Evolutionary conservation across 176 grass and related monocot genomes (phyloP), one percentile per base, ranked within the genome.

Genomic region (Miscanthus lutarioriparius): DNA sequence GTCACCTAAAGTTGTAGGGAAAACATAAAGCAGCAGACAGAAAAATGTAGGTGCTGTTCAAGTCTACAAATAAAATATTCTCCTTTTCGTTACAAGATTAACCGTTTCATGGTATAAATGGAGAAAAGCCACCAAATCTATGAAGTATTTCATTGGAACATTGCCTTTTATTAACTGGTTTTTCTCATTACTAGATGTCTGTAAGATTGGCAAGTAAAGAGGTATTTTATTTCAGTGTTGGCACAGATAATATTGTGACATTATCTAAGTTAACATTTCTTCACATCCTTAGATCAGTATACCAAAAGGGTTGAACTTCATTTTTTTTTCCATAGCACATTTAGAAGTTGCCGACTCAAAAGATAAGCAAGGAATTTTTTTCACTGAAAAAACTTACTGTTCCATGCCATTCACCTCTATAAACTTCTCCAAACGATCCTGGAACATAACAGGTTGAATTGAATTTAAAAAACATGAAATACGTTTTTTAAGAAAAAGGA

Each of bases 401-500:
- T 91, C 97, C 97, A 88, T 96, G 93, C 97, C 93, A 99, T 81
- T 99, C 97, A 82, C 97, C 97, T 83, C 87, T 93, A 83, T 99
- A 99, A 65, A 96, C 97, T 83, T 99, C 97, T 80, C 97, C 97
- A 86, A 99, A 99, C 1, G 97, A 99, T 79, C 97, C 97, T 99
- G 85, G 19, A 75, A 76, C 39, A 89, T 8, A 70, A 35, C 63
- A 76, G 23, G 64, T 76, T 75, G 64, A 32, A 72, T 70, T 40
- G 9, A 39, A 30, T 53, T 64, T 67, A 39, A 22, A 61, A 44
- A 32, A 49, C 62, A 49, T 38, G 3, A 45, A 72, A 47, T n/a
- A 14, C 26, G 15, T 72, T 47, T 37, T 33, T 33, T n/a, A 36
- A 36, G 19, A 0, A 67, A 74, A 30, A 32, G 27, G 72, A 36